These are phyloP conservation scores for Cryptococcus sp. DNA, from an alignment of 1,284 basidiomycete species.

Conservation along the genomic window DNA sequence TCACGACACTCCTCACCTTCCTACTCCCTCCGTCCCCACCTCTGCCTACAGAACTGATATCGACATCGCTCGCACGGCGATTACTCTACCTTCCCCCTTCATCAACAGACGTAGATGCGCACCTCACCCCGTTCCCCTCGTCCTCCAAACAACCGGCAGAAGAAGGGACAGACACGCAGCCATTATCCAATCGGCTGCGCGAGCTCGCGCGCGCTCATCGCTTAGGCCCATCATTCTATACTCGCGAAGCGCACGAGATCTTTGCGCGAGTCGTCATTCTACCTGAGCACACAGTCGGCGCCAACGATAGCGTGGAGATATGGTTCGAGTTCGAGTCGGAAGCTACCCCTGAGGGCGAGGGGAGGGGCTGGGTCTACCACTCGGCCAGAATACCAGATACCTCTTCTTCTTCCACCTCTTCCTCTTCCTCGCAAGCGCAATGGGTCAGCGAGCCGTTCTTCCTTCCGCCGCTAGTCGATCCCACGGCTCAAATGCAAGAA, in stretches of 20 bases:
- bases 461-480: background rate
- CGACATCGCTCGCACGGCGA: conserved; percentile 40
- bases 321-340: conserved; percentile 20
- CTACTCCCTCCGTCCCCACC: conserved; percentile 45
- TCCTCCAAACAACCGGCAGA: background rate
- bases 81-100: conserved; percentile 46
- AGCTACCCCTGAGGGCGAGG: conserved; percentile 8
- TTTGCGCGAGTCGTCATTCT: conserved; percentile 17
- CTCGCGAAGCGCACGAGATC: conserved; percentile 23
- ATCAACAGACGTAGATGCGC: conserved; percentile 36
- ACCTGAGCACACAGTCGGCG: conserved; percentile 3
- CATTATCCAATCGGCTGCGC: conserved; percentile 8
- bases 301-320: conserved; percentile 9
- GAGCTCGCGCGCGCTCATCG: conserved; percentile 14
- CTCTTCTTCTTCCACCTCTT: background rate
- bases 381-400: conserved; percentile 15
- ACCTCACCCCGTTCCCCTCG: conserved; percentile 39
- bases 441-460: background rate
- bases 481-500: too few relatives aligned
- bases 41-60: conserved; percentile 36
- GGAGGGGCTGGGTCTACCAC: conserved; percentile 41
- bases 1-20: conserved; percentile 40
- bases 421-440: background rate
- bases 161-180: background rate
- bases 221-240: conserved; percentile 16